Evolutionary conservation across 257 asterid species (phyloP), one percentile per base, ranked within the genome.

Genomic region (Haberlea rhodopensis): DNA sequence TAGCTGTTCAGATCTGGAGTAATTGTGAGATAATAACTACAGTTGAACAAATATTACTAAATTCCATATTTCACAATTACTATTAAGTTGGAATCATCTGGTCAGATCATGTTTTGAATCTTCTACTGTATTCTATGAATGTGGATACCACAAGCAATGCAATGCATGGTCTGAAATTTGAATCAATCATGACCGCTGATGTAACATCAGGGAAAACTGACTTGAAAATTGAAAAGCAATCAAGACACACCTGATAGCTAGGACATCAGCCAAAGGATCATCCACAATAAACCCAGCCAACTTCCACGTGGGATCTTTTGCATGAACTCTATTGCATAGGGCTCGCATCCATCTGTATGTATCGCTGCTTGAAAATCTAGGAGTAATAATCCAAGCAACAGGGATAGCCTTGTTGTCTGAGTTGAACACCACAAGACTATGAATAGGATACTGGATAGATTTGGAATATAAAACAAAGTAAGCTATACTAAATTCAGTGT

Each of bases 361-460:
- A 62, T 85, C 90, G 60, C 75, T 79, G 70, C 83, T 79, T 66
- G 95, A 75, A 84, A 73, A 84, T 63, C 82, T 74, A 60, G 97
- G 85, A 31, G 95, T 49, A 62, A 94, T 75, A 61, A 94, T 75
- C 99, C 99, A 94, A 65, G 99, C 97, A 58, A 94, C 96, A 8
- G 97, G 99, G 24, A 94, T 87, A 83, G 96, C 96, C 94, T 87
- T 90, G 88, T 87, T 94, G 75, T 90, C 92, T 60, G 87, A 85
- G 84, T 90, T 94, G 95, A 90, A 90, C 75, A 90, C 96, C 75
- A 90, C 85, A 78, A 94, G 96, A 84, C 95, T 94, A 67, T 80
- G 90, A 80, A 94, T 60, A 25, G 96, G 92, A 81, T 90, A 83
- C 96, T 87, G 95, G 80, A 76, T 59, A 70, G 60, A 70, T 53